Evolutionary conservation across 352 stramenopile genomes (phyloP), one percentile per base, ranked within the genome.

Genomic region (Phytophthora meadii): DNA sequence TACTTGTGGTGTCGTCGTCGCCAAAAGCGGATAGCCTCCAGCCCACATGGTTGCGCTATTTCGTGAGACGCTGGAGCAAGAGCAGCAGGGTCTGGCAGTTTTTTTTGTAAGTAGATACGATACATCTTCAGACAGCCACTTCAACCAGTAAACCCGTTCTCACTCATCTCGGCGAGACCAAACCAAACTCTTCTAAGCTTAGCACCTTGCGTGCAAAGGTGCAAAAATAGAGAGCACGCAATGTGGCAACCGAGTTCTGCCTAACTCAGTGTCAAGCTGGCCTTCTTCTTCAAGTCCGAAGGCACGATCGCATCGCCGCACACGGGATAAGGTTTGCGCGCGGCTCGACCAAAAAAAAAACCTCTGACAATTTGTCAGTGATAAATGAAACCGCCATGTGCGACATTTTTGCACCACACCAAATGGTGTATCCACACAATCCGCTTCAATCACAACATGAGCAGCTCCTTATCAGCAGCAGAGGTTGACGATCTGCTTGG

Each of bases 401-500:
- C 12, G 27, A 30, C 27, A 30, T 30, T 30, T 30, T 4, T 30
- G 27, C 22, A 36, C 27, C 36, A 70, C 47, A 61, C 22, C 24
- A 59, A 39, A 28, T 58, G 34, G 15, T 48, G 56, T 51, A 12
- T 14, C 30, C 30, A 36, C 34, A 32, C 11, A 14, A 30, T 28
- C 28, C 8, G 6, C 47, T 65, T 66, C 47, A 68, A 64, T 55
- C 45, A 12, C 3, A 12, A 36, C 25, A 76, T 68, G 62, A 68
- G 17, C 30, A 59, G 8, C 9, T 36, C 25, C 30, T 60, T 76
- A 48, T 28, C 41, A 3, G 27, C 24, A 27, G 50, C 39, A 15
- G 60, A 72, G 15, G 56, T 72, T 40, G 44, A 25, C 36, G 68
- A 72, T 39, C 66, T 86, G 51, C 63, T 66, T 6, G 62, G 63